These are phyloP conservation scores for Phytophthora parvispora DNA, from an alignment of 352 stramenopile species.

Conservation along the genomic window DNA sequence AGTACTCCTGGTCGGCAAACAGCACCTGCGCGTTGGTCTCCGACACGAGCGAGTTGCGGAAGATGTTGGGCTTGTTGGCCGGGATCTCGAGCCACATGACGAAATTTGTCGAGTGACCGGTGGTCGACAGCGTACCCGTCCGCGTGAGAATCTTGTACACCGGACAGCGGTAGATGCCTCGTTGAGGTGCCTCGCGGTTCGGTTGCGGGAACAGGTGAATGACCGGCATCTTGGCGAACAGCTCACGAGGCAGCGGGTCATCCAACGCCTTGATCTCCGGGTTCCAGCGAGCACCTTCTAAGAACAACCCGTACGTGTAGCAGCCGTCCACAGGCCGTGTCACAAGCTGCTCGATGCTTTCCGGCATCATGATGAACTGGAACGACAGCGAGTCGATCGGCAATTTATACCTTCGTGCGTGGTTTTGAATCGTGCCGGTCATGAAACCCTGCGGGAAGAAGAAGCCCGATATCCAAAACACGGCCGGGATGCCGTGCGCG, in stretches of 20 bases:
- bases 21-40: slow-evolving; percentile 94
- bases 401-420: slow-evolving; percentile 86
- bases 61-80: slow-evolving; percentile 78
- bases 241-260: slow-evolving; percentile 92
- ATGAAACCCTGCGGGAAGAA: slow-evolving; percentile 96
- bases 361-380: slow-evolving; percentile 76
- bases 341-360: slow-evolving; percentile 55
- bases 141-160: slow-evolving; percentile 97
- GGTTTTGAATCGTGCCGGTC: slow-evolving; percentile 95
- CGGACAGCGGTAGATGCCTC: slow-evolving; percentile 94
- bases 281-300: slow-evolving; percentile 53
- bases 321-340: slow-evolving; percentile 39
- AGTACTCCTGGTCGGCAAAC: slow-evolving; percentile 94
- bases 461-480: slow-evolving; percentile 95
- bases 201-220: slow-evolving; percentile 88
- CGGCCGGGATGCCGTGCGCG: slow-evolving; percentile 73
- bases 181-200: slow-evolving; percentile 76
- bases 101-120: slow-evolving; percentile 86
- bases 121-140: slow-evolving; percentile 59
- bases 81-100: slow-evolving; percentile 98
- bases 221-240: slow-evolving; percentile 95
- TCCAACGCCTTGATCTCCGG: slow-evolving; percentile 75
- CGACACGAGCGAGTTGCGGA: slow-evolving; percentile 91
- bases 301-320: slow-evolving; percentile 49
- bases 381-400: slow-evolving; percentile 91